These are phyloP conservation scores for Aspergillus sp. DNA, from an alignment of 2,329 filamentous ascomycete genomes.

Conservation along the genomic window DNA sequence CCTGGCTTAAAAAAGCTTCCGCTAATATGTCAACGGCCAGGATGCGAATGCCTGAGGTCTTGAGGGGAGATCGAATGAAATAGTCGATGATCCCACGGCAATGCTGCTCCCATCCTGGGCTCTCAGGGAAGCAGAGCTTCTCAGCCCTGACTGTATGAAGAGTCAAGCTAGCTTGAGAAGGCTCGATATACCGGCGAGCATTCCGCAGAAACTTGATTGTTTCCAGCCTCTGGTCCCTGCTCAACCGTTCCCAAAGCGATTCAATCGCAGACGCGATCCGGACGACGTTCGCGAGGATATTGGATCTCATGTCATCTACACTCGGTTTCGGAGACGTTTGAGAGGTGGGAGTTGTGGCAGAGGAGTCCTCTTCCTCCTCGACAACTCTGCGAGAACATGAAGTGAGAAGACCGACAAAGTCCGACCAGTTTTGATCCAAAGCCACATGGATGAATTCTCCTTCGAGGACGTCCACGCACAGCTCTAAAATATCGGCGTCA, in stretches of 20 bases:
- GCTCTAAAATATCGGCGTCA: conserved; percentile 31
- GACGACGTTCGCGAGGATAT: conserved; percentile 29
- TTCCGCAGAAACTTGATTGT: conserved; percentile 27
- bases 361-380: conserved; percentile 17
- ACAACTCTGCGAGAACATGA: conserved; percentile 26
- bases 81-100: conserved; percentile 26
- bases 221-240: conserved; percentile 25
- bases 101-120: conserved; percentile 23
- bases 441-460: conserved; percentile 26
- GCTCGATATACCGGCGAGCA: conserved; percentile 27
- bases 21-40: conserved; percentile 30
- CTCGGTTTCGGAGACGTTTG: conserved; percentile 16
- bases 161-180: conserved; percentile 30
- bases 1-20: conserved; percentile 27
- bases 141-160: conserved; percentile 26
- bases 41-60: conserved; percentile 31
- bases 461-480: conserved; percentile 32
- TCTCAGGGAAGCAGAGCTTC: conserved; percentile 25
- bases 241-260: conserved; percentile 28
- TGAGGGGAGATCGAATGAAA: conserved; percentile 29
- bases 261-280: conserved; percentile 30
- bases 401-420: conserved; percentile 25
- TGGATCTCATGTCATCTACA: conserved; percentile 27
- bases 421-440: conserved; percentile 23
- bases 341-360: conserved; percentile 13